These are phyloP conservation scores for Blastocystis sp. DNA, from an alignment of 352 stramenopile genomes.

Conservation along the genomic window DNA sequence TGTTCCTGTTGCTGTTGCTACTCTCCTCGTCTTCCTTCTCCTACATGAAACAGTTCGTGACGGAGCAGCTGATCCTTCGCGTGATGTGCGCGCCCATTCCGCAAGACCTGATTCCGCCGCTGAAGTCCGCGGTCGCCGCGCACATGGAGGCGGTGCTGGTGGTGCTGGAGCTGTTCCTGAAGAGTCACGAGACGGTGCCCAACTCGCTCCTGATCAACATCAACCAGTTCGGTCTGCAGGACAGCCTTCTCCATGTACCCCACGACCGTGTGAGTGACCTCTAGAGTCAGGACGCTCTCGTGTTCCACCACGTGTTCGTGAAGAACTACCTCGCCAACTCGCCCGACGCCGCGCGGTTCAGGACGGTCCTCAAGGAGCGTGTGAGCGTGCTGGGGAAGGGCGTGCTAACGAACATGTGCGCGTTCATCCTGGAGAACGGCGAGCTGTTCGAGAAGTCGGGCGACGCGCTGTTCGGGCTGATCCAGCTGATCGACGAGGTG, in stretches of 20 bases:
- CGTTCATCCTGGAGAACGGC: background rate
- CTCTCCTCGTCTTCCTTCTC: background rate
- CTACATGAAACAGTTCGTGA: conserved; percentile 49
- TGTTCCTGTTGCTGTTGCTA: conserved; percentile 19
- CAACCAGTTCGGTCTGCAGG: conserved; percentile 28
- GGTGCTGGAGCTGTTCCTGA: conserved; percentile 33
- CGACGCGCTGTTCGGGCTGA: conserved; percentile 14
- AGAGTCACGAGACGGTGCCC: conserved; percentile 13
- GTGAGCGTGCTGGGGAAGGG: background rate
- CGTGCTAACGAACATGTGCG: conserved; percentile 7
- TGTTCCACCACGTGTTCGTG: conserved; percentile 68
- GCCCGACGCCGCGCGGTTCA: background rate
- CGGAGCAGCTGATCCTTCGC: conserved; percentile 29
- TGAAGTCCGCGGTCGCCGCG: background rate
- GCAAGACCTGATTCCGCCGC: background rate
- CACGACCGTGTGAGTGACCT: too few species aligned
- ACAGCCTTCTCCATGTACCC: background rate
- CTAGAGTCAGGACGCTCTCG: too few species aligned
- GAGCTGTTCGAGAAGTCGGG: background rate
- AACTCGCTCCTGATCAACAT: conserved; percentile 17
- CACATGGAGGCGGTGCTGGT: background rate
- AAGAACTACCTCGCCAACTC: conserved; percentile 14
- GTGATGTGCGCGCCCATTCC: background rate
- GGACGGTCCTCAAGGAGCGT: background rate
- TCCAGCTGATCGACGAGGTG: conserved; percentile 16